A percentile compares a stretch with the other conserved stretches of the same genome.
Evolutionary conservation across 73 alveolate genomes (phyloP).

Genomic region (Effrenium voratum): DNA sequence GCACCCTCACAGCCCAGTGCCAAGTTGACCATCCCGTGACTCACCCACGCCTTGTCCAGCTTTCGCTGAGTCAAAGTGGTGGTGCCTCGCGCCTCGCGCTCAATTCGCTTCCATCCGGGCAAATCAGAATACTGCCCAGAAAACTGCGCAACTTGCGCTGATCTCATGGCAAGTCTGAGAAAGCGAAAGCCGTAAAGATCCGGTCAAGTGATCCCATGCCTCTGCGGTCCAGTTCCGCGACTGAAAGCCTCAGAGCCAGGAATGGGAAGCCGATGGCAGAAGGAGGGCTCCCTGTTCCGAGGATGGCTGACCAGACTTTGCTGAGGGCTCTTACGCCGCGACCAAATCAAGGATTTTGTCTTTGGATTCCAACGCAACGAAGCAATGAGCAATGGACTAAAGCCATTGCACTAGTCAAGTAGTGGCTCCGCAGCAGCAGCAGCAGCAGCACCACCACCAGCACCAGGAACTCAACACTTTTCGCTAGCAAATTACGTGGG

Average conservation of each 20-base stretch:
- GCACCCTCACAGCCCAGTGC: not conserved
- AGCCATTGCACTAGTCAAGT: not conserved
- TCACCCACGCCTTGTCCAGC: not conserved
- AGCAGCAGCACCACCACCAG: too few relatives aligned
- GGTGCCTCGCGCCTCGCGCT: not conserved
- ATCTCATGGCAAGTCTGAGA: too few relatives aligned
- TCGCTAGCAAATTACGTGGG: not conserved
- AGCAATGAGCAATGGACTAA: not conserved
- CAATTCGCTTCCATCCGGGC: not conserved
- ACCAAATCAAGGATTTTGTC: constrained; percentile 36
- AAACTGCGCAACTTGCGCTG: too few relatives aligned
- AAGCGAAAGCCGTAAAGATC: too few relatives aligned
- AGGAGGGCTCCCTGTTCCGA: too few relatives aligned
- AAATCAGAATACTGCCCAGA: too few relatives aligned
- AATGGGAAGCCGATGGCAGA: not conserved
- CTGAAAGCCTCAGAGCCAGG: not conserved
- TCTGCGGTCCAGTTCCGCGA: not conserved
- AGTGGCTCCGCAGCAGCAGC: not conserved
- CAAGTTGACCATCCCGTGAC: not conserved
- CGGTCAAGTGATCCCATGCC: not conserved
- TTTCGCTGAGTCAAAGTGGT: not conserved
- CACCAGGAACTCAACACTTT: too few relatives aligned
- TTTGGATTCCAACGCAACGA: not conserved
- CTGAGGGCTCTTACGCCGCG: constrained; percentile 9
- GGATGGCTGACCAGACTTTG: too few relatives aligned